Evolutionary conservation across 2,329 filamentous ascomycete species (phyloP), one percentile per base, ranked within the genome.

Genomic region (Ophiosphaerella narmari): DNA sequence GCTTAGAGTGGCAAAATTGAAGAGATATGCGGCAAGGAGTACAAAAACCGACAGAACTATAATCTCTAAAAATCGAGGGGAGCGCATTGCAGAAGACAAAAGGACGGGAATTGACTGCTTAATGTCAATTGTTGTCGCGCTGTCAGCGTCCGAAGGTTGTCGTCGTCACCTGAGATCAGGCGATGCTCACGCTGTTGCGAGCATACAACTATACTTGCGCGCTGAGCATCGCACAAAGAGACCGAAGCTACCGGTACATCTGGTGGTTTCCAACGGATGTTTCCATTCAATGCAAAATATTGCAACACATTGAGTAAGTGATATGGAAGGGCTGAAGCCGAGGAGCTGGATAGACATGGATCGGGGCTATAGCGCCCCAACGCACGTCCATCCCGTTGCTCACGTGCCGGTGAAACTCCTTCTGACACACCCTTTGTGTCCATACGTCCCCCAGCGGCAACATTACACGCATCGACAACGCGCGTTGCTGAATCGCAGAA

Each of bases 351-450:
- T 12, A 12, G 13, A 18, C 34, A 23, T 6, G 2, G 26, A 11
- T 29, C 26, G 11, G 11, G 7, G 26, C 26, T 6, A 11, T 29
- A 29, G 44, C 9, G 31, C 38, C 7, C 24, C 3, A 14, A 39
- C 37, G 51, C 53, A 55, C 52, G 45, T 50, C 37, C 56, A 52
- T 45, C 49, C 13, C 35, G 9, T 41, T 11, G 47, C 31, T 54
- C 50, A 50, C 53, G 35, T 53, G 53, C 50, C 35, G 47, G 44
- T 67, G 63, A 68, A 67, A 67, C 65, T 36, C 37, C 46, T 42
- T 48, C 47, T 66, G 61, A 65, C 54, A 66, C 66, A 41, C 53
- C 21, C 50, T 59, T 50, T 65, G 65, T 60, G 23, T 63, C 65
- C 42, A 37, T 43, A 39, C 50, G 23, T 16, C 13, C 18, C 18